Evolutionary conservation across 2,329 filamentous ascomycete species (phyloP), one percentile per base, ranked within the genome.

Genomic region (Calonectria honghensis): DNA sequence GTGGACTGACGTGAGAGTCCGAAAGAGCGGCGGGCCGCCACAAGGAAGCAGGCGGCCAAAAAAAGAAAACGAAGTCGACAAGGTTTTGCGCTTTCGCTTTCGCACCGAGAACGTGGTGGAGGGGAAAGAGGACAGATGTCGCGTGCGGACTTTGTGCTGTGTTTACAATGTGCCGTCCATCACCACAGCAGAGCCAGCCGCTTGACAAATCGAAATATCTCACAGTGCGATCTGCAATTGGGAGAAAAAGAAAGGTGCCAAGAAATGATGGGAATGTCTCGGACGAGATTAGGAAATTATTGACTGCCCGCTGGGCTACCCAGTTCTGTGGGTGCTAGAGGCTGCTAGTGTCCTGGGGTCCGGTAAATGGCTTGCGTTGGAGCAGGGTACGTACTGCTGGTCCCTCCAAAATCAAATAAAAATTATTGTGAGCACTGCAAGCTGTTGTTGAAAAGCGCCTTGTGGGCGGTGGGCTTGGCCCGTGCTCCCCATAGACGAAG

Each of bases 1-100:
- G 67, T 70, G 61, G 59, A 70, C 72, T 73, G 67, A 70, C 67
- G 52, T 67, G 72, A 70, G 67, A 66, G 72, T 61, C 68, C 65
- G 39, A 63, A 35, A 70, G 35, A 63, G 57, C 27, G 50, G 39
- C 51, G 61, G 51, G 39, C 66, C 67, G 72, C 41, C 59, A 70
- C 39, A 73, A 50, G 72, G 59, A 64, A 50, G 72, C 67, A 64
- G 48, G 3, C 39, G 41, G 51, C 57, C 57, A 48, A 72, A 68
- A 51, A 20, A 37, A 59, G 54, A 41, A 50, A 29, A 37, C 48
- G 54, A 41, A 39, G 18, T 14, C 1, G 24, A 29, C 37, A 27
- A 63, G 37, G 48, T 63, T 51, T 27, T 54, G 50, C 54, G 29
- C 57, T 63, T 63, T 63, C 57, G 68, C 37, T 64, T 68, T 68